Conservation (phyloP, 345 rosid genomes). For the Kernera saxatilis region DNA sequence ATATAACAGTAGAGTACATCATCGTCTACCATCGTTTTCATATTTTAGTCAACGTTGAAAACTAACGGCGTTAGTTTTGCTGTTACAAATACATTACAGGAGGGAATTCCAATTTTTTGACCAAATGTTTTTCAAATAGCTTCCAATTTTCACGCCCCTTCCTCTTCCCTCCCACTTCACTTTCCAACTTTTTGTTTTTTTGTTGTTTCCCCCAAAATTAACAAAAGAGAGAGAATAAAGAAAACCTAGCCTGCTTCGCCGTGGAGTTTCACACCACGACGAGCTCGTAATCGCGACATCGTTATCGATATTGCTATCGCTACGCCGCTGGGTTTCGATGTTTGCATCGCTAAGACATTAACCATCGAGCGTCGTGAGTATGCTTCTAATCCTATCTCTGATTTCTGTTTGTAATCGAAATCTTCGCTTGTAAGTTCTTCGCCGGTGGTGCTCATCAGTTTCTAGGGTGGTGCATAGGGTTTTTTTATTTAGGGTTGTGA, state of each 20-base stretch:
- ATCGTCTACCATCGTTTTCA: no score
- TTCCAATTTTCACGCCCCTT: background rate
- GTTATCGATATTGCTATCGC: background rate
- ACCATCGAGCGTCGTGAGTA: slow-evolving; percentile 8
- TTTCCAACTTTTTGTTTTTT: background rate
- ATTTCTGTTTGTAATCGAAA: background rate
- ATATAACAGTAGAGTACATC: no score
- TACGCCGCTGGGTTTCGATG: slow-evolving; percentile 7
- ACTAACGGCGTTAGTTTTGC: slow-evolving; percentile 9
- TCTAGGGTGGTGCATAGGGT: slow-evolving; percentile 1
- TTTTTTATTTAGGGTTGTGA: background rate
- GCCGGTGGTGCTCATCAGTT: background rate
- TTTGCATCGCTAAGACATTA: background rate
- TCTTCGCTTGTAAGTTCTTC: background rate
- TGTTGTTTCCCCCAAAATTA: background rate
- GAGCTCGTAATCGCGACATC: slow-evolving; percentile 7
- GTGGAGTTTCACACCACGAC: slow-evolving; percentile 14
- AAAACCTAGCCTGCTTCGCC: background rate
- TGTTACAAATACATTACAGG: background rate
- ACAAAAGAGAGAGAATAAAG: background rate
- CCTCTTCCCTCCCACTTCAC: slow-evolving; percentile 26
- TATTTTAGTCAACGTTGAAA: background rate
- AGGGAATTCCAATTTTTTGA: slow-evolving; percentile 7
- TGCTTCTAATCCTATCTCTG: background rate
- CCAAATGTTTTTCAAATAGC: background rate